Base-by-base conservation (phyloP, 306 rosid genomes). In the Vachellia pachyceras region DNA sequence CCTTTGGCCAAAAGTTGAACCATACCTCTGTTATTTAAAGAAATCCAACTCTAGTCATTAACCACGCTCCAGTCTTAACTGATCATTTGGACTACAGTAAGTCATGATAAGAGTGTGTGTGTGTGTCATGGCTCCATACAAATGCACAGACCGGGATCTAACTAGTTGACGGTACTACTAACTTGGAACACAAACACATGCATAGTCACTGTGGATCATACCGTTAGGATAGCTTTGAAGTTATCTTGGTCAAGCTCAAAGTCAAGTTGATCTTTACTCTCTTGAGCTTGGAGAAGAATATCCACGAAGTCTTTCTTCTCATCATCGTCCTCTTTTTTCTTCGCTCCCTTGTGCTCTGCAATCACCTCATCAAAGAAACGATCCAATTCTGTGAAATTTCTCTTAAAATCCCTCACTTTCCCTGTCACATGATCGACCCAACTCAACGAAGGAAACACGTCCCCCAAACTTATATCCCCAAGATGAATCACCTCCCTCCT, bases 381-480 rank as follows among this genome's bases (percentile, higher is more conserved):
- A 70, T 79, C 22, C 15, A 70, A 3, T 29, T 69, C 71, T 6
- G 8, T 4, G 17, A 65, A 69, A 11, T 20, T 79, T 9, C 33
- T 39, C 75, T 7, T 79, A 5, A 55, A 57, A 2, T 61, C 36
- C 35, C 7, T 4, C 72, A 50, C 17, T 69, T 41, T 29, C 3
- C 77, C 82, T 1, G 82, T 79, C 17, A 79, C 39, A 57, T 69
- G 25, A 29, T 79, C 71, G 13, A 79, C n/a, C 77, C 82, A 79
- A 25, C 77, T 33, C 71, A 70, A 57, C 6, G 1, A 69, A 5
- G 82, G 77, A 15, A 79, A 70, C 10, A 69, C 1, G 33, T 79
- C 77, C 58, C 55, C 82, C 40, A 79, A 35, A 18, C 77, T 55
- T 7, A 79, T 25, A 23, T 77, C 80, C 41, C 37, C 36, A 7